phyloP scores from a whole-genome alignment of 1,284 basidiomycete species.

The Earliella scabrosa region DNA sequence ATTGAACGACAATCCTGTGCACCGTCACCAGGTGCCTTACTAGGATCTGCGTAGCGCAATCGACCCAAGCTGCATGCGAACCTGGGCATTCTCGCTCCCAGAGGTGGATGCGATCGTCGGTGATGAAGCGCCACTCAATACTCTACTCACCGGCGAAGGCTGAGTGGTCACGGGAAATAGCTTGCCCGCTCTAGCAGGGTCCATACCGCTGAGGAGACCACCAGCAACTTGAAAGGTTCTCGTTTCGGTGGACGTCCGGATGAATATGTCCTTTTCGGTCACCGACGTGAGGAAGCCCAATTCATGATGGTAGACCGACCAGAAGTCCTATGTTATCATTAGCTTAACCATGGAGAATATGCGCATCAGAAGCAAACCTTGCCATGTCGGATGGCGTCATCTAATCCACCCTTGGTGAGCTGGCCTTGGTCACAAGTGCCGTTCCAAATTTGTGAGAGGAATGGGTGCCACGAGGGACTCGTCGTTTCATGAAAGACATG shows the following conservation, averaged over 20 bases:
- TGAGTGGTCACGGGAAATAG: conserved; percentile 48
- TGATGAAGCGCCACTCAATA: too few species aligned
- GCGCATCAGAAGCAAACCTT: conserved; percentile 33
- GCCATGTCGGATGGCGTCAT: conserved; percentile 53
- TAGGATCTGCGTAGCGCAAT: too few species aligned
- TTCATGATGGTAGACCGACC: conserved; percentile 48
- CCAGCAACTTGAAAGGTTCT: conserved; percentile 57
- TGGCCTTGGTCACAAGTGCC: conserved; percentile 60
- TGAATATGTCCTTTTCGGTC: conserved; percentile 44
- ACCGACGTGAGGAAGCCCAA: conserved; percentile 47
- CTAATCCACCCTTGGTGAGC: conserved; percentile 51
- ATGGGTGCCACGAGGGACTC: conserved; percentile 44
- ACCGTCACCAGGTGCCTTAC: too few species aligned
- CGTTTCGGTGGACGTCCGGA: conserved; percentile 50
- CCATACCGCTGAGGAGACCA: conserved; percentile 55
- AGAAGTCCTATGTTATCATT: conserved; percentile 46
- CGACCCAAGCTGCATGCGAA: too few species aligned
- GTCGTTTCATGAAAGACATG: conserved; percentile 44
- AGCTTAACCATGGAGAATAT: neutral
- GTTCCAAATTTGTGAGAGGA: conserved; percentile 54
- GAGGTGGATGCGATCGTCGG: too few species aligned
- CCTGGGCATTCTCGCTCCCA: too few species aligned
- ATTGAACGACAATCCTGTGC: too few species aligned
- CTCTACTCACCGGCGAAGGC: conserved; percentile 31
- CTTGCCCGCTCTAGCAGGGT: conserved; percentile 39